Evolutionary conservation across 495 filamentous ascomycete genomes (phyloP).

Genomic region (Xylaria cubensis): DNA sequence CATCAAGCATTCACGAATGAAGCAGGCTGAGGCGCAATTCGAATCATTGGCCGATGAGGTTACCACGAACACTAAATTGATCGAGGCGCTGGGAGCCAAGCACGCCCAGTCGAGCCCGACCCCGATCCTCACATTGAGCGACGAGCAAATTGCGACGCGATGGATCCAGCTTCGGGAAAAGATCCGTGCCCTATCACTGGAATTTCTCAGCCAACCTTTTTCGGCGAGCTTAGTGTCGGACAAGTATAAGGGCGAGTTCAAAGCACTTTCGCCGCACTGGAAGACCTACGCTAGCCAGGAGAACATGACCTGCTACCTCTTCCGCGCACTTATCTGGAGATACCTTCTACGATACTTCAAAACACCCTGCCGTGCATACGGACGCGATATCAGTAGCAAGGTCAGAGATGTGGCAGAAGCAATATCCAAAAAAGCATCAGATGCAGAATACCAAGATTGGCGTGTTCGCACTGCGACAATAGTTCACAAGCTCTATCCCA

Average conservation of each 20-base stretch:
- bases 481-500: slow-evolving; percentile 24
- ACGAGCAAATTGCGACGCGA: slow-evolving; percentile 24
- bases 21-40: slow-evolving; percentile 29
- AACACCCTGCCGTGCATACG: slow-evolving; percentile 36
- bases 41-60: slow-evolving; percentile 22
- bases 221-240: slow-evolving; percentile 28
- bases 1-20: slow-evolving; percentile 31
- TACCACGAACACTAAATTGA: slow-evolving; percentile 31
- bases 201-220: slow-evolving; percentile 29
- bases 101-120: slow-evolving; percentile 2
- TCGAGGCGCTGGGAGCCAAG: slow-evolving; percentile 28
- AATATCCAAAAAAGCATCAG: slow-evolving; percentile 23
- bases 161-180: slow-evolving; percentile 33
- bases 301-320: slow-evolving; percentile 33
- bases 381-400: slow-evolving; percentile 30
- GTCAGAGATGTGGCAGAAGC: slow-evolving; percentile 20
- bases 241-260: slow-evolving; percentile 27
- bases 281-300: slow-evolving; percentile 30
- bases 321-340: slow-evolving; percentile 40
- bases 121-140: slow-evolving; percentile 21
- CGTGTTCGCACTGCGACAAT: slow-evolving; percentile 34
- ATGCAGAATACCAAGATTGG: slow-evolving; percentile 30
- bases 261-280: slow-evolving; percentile 37
- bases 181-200: slow-evolving; percentile 29
- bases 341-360: slow-evolving; percentile 33